These are phyloP conservation scores for Diatrype stigma DNA, from an alignment of 2,329 filamentous ascomycete species.

Conservation along the genomic window DNA sequence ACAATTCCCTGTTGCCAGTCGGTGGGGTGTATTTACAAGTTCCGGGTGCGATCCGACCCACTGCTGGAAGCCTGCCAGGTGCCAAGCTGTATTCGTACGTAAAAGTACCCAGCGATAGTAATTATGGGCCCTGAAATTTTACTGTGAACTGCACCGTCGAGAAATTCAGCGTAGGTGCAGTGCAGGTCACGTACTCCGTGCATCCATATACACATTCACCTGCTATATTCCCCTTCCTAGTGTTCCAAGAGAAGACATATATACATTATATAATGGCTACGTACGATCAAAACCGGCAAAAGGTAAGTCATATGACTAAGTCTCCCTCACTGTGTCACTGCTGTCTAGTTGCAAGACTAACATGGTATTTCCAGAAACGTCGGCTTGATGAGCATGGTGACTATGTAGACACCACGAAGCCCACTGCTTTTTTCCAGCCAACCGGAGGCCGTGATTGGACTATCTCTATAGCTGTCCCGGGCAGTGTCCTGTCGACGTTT, in stretches of 20 bases:
- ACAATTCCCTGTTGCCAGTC: too few species aligned
- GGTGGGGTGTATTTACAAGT: too few species aligned
- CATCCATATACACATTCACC: too few species aligned
- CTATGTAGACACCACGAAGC: conserved; percentile 57
- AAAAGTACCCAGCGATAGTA: background rate
- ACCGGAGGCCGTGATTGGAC: conserved; percentile 65
- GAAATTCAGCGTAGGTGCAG: conserved; percentile 9
- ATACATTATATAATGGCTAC: conserved; percentile 15
- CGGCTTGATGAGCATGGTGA: conserved; percentile 41
- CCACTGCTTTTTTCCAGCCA: conserved; percentile 65
- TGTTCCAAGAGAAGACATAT: background rate
- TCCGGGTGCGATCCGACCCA: too few species aligned
- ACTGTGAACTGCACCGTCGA: background rate
- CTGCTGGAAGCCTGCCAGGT: too few species aligned
- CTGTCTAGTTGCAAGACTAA: background rate
- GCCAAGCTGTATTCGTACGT: too few species aligned
- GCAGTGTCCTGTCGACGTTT: conserved; percentile 72
- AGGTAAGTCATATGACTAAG: conserved; percentile 15
- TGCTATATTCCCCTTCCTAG: too few species aligned
- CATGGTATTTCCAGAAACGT: conserved; percentile 40
- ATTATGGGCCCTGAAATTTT: conserved; percentile 4
- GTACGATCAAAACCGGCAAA: conserved; percentile 24
- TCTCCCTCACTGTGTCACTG: background rate
- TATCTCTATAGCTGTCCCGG: conserved; percentile 72
- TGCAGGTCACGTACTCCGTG: conserved; percentile 4